A percentile compares a stretch with the other conserved stretches of the same genome.
phyloP scores from a whole-genome alignment of 2,329 filamentous ascomycete species.

The Alternaria brassicicola region DNA sequence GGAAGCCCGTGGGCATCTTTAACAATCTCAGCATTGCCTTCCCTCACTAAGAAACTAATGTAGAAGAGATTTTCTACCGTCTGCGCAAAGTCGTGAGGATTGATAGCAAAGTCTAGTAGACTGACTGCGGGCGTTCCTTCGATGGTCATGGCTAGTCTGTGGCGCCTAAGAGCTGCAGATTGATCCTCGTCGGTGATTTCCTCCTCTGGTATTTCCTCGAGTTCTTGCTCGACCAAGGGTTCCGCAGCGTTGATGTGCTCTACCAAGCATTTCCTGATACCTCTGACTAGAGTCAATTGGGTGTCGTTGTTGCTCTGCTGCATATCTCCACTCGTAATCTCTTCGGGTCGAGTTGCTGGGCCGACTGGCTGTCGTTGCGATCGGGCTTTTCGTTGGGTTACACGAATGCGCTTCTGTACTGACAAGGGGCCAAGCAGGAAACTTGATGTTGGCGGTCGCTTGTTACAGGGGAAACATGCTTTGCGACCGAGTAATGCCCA shows the following conservation, averaged over 20 bases:
- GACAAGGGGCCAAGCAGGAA: conserved; percentile 90
- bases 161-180: conserved; percentile 64
- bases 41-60: conserved; percentile 88
- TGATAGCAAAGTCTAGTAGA: conserved; percentile 85
- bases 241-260: conserved; percentile 45
- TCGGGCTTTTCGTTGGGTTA: conserved; percentile 69
- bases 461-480: conserved; percentile 74
- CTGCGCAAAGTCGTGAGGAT: conserved; percentile 88
- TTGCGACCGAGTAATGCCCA: conserved; percentile 84
- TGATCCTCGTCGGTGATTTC: conserved; percentile 47
- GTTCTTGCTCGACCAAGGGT: conserved; percentile 52
- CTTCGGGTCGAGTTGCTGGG: conserved; percentile 75
- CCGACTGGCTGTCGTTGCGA: conserved; percentile 71
- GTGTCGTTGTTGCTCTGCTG: conserved; percentile 78
- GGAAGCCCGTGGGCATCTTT: conserved; percentile 76
- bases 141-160: conserved; percentile 65
- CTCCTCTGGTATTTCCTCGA: conserved; percentile 30
- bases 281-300: conserved; percentile 76
- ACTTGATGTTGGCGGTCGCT: conserved; percentile 76
- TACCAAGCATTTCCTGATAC: conserved; percentile 69
- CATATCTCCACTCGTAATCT: conserved; percentile 76
- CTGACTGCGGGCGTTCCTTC: conserved; percentile 68
- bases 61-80: conserved; percentile 98
- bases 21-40: conserved; percentile 77
- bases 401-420: conserved; percentile 81